Evolutionary conservation across 1,139 yeast genomes (phyloP).

Genomic region (Pichia terricola): DNA sequence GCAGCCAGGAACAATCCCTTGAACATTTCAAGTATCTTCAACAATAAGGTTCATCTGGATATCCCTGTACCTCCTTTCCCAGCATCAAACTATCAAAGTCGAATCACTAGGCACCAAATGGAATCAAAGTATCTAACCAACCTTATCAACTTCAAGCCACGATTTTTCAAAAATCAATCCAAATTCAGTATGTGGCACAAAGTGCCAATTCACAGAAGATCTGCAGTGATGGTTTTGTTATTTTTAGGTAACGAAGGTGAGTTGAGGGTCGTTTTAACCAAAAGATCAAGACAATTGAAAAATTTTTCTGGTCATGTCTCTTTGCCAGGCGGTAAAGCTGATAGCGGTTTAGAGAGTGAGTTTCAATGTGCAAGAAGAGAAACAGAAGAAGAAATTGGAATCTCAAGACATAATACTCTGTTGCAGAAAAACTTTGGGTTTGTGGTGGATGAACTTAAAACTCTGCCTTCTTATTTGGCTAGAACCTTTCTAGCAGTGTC

Average conservation of each 20-base stretch:
- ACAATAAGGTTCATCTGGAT: no score
- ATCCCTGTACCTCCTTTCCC: no score
- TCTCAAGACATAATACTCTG: conserved; percentile 40
- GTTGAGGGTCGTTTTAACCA: conserved; percentile 65
- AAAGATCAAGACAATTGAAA: conserved; percentile 57
- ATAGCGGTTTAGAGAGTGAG: conserved; percentile 51
- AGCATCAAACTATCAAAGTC: conserved; percentile 2
- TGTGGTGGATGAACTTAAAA: conserved; percentile 45
- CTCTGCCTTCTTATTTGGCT: conserved; percentile 67
- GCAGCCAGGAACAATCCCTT: no score
- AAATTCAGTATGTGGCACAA: conserved; percentile 44
- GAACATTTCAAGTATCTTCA: no score
- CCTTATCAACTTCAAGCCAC: conserved; percentile 21
- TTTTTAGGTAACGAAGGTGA: conserved; percentile 68
- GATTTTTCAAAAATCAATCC: conserved; percentile 17
- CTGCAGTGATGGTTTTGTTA: conserved; percentile 65
- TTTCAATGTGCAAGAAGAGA: conserved; percentile 74
- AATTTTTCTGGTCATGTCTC: conserved; percentile 84
- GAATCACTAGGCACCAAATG: conserved; percentile 20
- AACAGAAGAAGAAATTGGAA: conserved; percentile 79
- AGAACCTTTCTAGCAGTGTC: conserved; percentile 74
- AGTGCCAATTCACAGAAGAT: conserved; percentile 53
- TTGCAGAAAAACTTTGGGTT: conserved; percentile 41
- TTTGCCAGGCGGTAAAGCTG: conserved; percentile 85
- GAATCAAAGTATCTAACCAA: conserved; percentile 25